These are phyloP conservation scores for Monosporascus sp. DNA, from an alignment of 2,329 filamentous ascomycete genomes.

Conservation along the genomic window DNA sequence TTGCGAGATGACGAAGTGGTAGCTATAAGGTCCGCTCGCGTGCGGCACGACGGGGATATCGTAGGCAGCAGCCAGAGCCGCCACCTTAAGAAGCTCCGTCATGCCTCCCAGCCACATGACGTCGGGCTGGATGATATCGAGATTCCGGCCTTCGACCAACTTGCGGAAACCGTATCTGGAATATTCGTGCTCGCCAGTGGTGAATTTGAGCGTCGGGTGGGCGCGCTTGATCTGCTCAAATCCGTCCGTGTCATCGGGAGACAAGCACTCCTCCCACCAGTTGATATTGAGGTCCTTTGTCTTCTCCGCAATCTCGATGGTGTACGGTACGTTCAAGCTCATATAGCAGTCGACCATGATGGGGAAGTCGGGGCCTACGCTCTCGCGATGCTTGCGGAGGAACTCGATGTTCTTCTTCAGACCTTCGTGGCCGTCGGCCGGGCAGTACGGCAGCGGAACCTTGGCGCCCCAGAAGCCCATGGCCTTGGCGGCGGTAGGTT, in stretches of 20 bases:
- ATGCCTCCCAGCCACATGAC: constrained; percentile 96
- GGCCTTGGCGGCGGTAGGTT: constrained; percentile 70
- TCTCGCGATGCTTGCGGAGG: constrained; percentile 75
- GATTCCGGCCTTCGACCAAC: constrained; percentile 82
- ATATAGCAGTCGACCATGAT: constrained; percentile 97
- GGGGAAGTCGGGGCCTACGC: constrained; percentile 83
- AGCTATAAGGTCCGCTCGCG: constrained; percentile 88
- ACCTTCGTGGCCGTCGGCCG: constrained; percentile 77
- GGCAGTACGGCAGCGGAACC: constrained; percentile 83
- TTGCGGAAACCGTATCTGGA: constrained; percentile 93
- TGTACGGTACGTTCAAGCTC: constrained; percentile 89
- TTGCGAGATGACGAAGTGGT: constrained; percentile 93
- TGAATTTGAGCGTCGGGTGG: constrained; percentile 87
- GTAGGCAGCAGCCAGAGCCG: constrained; percentile 85
- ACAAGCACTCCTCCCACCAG: constrained; percentile 96
- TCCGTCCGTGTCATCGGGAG: constrained; percentile 86
- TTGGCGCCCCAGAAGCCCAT: constrained; percentile 93
- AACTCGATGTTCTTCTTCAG: constrained; percentile 88
- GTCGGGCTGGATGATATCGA: constrained; percentile 92
- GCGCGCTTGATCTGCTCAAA: constrained; percentile 86
- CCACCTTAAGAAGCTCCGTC: constrained; percentile 85
- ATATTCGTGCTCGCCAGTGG: constrained; percentile 93
- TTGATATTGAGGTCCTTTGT: constrained; percentile 83
- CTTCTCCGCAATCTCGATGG: constrained; percentile 81
- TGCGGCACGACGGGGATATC: constrained; percentile 95